A percentile compares a stretch with the other conserved stretches of the same genome.
Conservation (phyloP, 768 basidiomycete species). For the Tubosaeta sp. region DNA sequence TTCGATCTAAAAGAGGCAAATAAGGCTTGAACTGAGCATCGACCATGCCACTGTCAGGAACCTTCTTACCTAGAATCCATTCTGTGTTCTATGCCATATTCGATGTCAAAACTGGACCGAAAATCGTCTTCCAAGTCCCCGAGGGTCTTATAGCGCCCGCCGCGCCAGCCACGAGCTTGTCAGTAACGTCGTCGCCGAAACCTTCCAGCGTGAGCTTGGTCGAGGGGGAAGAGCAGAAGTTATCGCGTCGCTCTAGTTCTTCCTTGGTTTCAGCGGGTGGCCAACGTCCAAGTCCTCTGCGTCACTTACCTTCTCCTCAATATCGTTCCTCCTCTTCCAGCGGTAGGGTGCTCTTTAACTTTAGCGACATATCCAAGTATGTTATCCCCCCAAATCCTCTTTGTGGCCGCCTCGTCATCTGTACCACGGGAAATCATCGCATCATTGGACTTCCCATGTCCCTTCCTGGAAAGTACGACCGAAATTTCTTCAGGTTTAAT, state of each 20-base stretch:
- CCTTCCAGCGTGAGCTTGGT: slow-evolving; percentile 28
- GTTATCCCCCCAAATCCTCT: slow-evolving; percentile 85
- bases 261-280: slow-evolving; percentile 46
- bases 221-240: slow-evolving; percentile 33
- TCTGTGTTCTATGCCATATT: slow-evolving; percentile 95
- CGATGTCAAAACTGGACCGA: slow-evolving; percentile 79
- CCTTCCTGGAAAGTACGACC: slow-evolving; percentile 67
- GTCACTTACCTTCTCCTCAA: slow-evolving; percentile 38
- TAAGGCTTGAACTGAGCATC: no score
- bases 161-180: slow-evolving; percentile 27
- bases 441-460: slow-evolving; percentile 91
- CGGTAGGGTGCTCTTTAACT: slow-evolving; percentile 66
- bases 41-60: slow-evolving; percentile 45
- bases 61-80: slow-evolving; percentile 73
- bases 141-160: slow-evolving; percentile 73
- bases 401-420: slow-evolving; percentile 86
- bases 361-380: slow-evolving; percentile 89
- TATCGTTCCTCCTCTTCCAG: slow-evolving; percentile 49
- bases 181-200: slow-evolving; percentile 32
- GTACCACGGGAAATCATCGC: slow-evolving; percentile 74
- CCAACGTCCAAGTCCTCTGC: slow-evolving; percentile 40
- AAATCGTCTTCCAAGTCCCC: slow-evolving; percentile 90
- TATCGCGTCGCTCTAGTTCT: slow-evolving; percentile 51
- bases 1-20: neutral
- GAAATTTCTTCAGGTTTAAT: slow-evolving; percentile 92